Conservation (phyloP, 495 filamentous ascomycete species). For the Penicilliopsis zonata region DNA sequence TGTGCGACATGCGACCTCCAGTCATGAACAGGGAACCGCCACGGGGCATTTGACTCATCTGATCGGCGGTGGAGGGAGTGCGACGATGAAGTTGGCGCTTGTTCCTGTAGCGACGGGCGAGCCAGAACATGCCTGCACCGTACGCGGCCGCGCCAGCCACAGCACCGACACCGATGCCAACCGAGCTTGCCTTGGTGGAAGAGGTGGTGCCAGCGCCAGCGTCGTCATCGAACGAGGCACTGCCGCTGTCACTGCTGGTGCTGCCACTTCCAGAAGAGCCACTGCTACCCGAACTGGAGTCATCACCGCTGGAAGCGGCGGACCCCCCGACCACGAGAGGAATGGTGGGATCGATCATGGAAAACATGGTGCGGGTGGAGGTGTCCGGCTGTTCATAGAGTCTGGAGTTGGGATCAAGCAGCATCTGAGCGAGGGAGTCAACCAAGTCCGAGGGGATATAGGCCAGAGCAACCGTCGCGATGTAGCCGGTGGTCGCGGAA, state of each 20-base stretch:
- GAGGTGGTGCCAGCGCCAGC: conserved; percentile 39
- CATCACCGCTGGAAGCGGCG: conserved; percentile 21
- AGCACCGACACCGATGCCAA: conserved; percentile 69
- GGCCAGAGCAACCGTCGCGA: conserved; percentile 68
- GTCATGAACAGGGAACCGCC: conserved; percentile 20
- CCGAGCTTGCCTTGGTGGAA: conserved; percentile 55
- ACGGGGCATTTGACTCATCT: conserved; percentile 32
- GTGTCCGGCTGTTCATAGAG: conserved; percentile 56
- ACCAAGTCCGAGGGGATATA: conserved; percentile 60
- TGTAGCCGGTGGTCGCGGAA: conserved; percentile 51
- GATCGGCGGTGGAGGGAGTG: conserved; percentile 46
- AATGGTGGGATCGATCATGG: conserved; percentile 74
- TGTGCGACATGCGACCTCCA: conserved; percentile 27
- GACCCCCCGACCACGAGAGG: conserved; percentile 54
- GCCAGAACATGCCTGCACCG: conserved; percentile 95
- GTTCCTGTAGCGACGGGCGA: conserved; percentile 87
- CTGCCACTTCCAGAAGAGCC: conserved; percentile 8
- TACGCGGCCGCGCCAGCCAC: conserved; percentile 79
- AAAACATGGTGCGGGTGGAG: conserved; percentile 55
- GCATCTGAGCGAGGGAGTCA: conserved; percentile 45
- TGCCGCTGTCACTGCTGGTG: conserved; percentile 4
- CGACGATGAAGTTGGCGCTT: conserved; percentile 71
- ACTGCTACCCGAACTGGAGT: conserved; percentile 12
- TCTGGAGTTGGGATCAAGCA: conserved; percentile 52
- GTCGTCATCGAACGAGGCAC: conserved; percentile 16